phyloP scores from a whole-genome alignment of 169 alveolate species.

The Perkinsus chesapeaki region DNA sequence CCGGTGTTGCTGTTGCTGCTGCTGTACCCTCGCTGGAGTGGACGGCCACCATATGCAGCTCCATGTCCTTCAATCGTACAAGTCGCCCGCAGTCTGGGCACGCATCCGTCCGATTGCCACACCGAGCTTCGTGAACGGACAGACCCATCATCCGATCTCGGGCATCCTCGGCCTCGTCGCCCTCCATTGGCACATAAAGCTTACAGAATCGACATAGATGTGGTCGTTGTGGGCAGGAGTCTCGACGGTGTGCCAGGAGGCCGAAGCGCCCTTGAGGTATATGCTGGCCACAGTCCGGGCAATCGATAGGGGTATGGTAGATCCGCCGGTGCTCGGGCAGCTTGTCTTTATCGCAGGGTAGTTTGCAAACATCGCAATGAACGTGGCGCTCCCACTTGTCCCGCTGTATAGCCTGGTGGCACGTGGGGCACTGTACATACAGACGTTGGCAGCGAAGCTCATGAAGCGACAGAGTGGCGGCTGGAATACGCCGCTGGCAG shows the following conservation, averaged over 20 bases:
- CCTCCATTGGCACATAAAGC: neutral
- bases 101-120: neutral
- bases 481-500: neutral
- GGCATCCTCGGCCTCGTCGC: neutral
- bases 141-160: neutral
- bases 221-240: neutral
- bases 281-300: neutral
- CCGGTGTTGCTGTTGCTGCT: no score
- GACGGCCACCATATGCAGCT: neutral
- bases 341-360: neutral
- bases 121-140: neutral
- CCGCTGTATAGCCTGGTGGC: neutral
- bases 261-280: neutral
- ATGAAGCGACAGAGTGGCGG: neutral
- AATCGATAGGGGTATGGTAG: neutral
- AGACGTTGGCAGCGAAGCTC: neutral
- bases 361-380: neutral
- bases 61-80: neutral
- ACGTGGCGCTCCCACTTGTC: neutral
- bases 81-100: neutral
- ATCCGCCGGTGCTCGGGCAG: neutral
- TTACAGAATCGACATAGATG: neutral
- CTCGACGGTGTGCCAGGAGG: neutral
- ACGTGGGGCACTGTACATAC: neutral
- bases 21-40: neutral